Evolutionary conservation across 441 rosid genomes (phyloP), one percentile per base, ranked within the genome.

Genomic region (Macaranga tanarius): DNA sequence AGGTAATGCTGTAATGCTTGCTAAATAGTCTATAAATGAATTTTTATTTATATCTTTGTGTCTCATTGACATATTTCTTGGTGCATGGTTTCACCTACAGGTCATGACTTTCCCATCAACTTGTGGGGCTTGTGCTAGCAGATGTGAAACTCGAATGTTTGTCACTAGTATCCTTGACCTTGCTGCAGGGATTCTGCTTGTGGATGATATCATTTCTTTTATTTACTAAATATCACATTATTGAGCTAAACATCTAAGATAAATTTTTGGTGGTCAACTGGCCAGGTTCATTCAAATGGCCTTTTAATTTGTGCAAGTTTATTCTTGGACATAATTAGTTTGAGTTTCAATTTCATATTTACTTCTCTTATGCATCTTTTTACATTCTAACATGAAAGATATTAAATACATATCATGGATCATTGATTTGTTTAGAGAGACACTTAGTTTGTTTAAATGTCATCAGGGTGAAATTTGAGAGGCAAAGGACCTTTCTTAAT

Each of bases 101-200:
- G 99, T 95, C 78, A 91, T 93, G 98, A 86, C 88, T 76, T 95
- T 95, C 83, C 98, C 99, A 34, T 85, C 99, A n/a, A 95, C 95
- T 17, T 93, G 97, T 54, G 99, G 97, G 79, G 75, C 84, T 58
- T 95, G 99, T 86, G 74, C 79, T 10, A 65, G 75, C 20, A 76
- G 42, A 19, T 88, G 96, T 71, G 99, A 93, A 85, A 95, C 98
- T 75, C 90, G 97, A 72, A 93, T 95, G 99, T 95, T 85, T 55
- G 86, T 91, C 73, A 95, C 98, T 52, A 91, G 98, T 95, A 91
- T 95, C 98, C 99, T 90, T 73, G 4, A 40, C 65, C 67, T 44
- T 6, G 19, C 51, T 69, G 44, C 23, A 22, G 26, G 54, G 58
- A 7, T 62, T 38, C n/a, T 58, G 59, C 51, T 45, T 19, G 51